A percentile compares a stretch with the other conserved stretches of the same genome.
phyloP scores from a whole-genome alignment of 2,329 filamentous ascomycete species.

The Aschersonia sp. region DNA sequence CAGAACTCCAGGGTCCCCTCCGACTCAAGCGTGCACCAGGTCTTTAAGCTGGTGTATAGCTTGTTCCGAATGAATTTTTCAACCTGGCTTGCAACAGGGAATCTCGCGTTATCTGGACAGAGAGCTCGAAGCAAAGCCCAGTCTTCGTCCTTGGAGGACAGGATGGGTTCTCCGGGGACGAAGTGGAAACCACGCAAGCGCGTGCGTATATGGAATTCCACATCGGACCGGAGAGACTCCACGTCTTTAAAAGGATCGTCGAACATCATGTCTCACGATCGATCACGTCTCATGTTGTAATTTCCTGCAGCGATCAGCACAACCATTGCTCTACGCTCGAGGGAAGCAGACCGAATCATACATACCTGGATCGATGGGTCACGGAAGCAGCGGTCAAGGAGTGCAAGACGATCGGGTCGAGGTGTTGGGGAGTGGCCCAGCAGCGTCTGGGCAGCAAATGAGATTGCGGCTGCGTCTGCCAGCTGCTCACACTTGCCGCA shows the following conservation, averaged over 20 bases:
- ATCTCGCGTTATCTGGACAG: neutral
- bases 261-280: too few relatives aligned
- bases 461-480: too few relatives aligned
- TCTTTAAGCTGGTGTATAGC: neutral
- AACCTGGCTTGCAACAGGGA: neutral
- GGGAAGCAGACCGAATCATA: too few relatives aligned
- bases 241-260: neutral
- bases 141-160: neutral
- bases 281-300: too few relatives aligned
- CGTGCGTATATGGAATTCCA: neutral
- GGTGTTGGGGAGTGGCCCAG: too few relatives aligned
- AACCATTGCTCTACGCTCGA: too few relatives aligned
- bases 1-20: neutral
- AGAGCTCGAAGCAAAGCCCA: neutral
- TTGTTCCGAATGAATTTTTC: neutral
- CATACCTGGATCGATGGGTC: too few relatives aligned
- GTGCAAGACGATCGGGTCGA: too few relatives aligned
- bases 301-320: too few relatives aligned
- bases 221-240: neutral
- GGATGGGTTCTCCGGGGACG: neutral
- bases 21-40: neutral
- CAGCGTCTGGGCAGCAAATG: too few relatives aligned
- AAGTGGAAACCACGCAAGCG: conserved; percentile 1
- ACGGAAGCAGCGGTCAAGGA: too few relatives aligned
- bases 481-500: too few relatives aligned